Conservation (phyloP, 768 basidiomycete species). For the Podaxis carcinomalis region DNA sequence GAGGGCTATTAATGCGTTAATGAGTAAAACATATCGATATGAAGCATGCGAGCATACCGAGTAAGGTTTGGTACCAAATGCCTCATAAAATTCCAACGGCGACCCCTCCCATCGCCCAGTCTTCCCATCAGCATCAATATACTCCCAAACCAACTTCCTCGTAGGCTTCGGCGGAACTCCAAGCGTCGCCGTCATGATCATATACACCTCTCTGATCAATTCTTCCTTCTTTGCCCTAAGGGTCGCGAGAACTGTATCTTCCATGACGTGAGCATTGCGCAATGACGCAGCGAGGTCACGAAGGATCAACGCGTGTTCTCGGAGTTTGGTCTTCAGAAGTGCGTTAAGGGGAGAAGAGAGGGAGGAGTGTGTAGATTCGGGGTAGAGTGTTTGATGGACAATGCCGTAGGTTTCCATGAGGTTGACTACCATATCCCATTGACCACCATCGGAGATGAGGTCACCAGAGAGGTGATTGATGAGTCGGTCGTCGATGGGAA, state of each 20-base stretch:
- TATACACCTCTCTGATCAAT: conserved; percentile 81
- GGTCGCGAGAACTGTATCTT: conserved; percentile 42
- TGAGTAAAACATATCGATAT: not conserved
- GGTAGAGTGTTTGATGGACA: conserved; percentile 78
- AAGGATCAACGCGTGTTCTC: conserved; percentile 85
- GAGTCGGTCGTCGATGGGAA: conserved; percentile 80
- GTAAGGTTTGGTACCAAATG: conserved; percentile 54
- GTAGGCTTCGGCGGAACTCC: conserved; percentile 80
- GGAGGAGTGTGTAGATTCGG: conserved; percentile 82
- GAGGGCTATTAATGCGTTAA: conserved; percentile 38
- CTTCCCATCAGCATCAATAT: conserved; percentile 78
- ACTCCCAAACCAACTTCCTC: conserved; percentile 82
- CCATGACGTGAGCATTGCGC: conserved; percentile 39
- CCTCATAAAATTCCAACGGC: conserved; percentile 73
- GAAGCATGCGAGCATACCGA: conserved; percentile 33
- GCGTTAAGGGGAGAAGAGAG: conserved; percentile 67
- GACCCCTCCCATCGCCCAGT: conserved; percentile 74
- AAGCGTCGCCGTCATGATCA: conserved; percentile 77
- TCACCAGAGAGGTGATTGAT: conserved; percentile 69
- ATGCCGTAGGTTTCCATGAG: conserved; percentile 72
- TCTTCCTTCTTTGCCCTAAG: conserved; percentile 83
- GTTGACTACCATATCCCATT: conserved; percentile 87
- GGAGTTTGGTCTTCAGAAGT: conserved; percentile 85
- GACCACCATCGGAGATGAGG: conserved; percentile 88
- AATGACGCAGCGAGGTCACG: conserved; percentile 59